Evolutionary conservation across 345 rosid genomes (phyloP), one percentile per base, ranked within the genome.

Genomic region (Moringa oleifera): DNA sequence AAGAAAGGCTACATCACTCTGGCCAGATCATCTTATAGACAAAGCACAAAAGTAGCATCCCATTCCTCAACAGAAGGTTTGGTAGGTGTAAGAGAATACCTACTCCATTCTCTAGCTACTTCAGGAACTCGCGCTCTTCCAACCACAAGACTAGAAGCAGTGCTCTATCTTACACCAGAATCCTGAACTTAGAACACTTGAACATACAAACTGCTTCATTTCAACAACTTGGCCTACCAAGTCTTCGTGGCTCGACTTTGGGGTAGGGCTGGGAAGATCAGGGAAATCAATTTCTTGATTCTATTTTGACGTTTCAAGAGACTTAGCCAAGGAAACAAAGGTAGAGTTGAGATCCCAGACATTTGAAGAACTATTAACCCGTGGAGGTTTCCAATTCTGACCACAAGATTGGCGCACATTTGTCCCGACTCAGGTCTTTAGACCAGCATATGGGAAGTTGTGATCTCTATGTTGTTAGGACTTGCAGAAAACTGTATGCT

Each of bases 141-240:
- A 71, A 62, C 81, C 73, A 76, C 89, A 57, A 83, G 72, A 75
- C 86, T 86, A 61, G 92, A 77, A 71, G 83, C 69, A 51, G 87
- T 71, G 73, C 86, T 83, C 95, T 90, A 84, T 65, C 83, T 82
- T 66, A 80, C 85, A 53, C 86, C 92, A 13, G 89, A 78, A 66
- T 85, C 85, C 79, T 71, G 85, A 62, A 72, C 70, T n/a, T 31
- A 77, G 72, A 65, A 70, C 68, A 78, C 73, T 70, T 58, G 82
- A 63, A 68, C 91, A 75, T 53, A 66, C 22, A 45, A 83, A 74
- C 62, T 74, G 86, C 68, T 77, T 86, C 58, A 66, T 73, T 72
- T 75, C 78, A 12, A 69, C 77, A 31, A 74, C 78, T 66, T 71
- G 78, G 50, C 57, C 70, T 68, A 80, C 78, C 67, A 70, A 68